Conservation (phyloP, 169 alveolate genomes). For the Plasmodium cynomolgi region DNA sequence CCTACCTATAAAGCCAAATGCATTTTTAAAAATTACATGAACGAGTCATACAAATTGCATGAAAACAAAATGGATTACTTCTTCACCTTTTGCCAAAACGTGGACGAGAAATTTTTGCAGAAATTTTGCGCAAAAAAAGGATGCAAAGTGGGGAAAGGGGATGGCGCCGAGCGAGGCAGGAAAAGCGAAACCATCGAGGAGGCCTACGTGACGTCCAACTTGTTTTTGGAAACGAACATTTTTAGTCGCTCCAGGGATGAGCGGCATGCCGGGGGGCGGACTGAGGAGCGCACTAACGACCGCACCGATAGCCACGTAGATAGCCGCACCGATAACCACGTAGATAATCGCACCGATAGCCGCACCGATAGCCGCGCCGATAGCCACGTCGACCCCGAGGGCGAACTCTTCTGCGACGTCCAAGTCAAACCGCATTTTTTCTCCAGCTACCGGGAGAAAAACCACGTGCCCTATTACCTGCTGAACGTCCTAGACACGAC, state of each 20-base stretch:
- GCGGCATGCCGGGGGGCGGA: background rate
- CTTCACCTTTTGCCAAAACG: conserved; percentile 61
- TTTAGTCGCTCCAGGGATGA: background rate
- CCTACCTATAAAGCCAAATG: background rate
- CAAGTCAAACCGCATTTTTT: conserved; percentile 47
- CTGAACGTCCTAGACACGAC: conserved; percentile 24
- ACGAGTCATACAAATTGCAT: conserved; percentile 35
- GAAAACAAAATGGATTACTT: conserved; percentile 67
- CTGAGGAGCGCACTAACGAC: background rate
- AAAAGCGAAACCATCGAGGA: conserved; percentile 40
- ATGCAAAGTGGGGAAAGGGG: background rate
- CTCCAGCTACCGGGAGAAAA: conserved; percentile 41
- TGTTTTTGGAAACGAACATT: conserved; percentile 55
- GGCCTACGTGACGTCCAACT: conserved; percentile 41
- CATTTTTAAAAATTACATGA: conserved; percentile 17
- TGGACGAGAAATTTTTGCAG: conserved; percentile 49
- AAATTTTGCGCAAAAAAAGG: conserved; percentile 12
- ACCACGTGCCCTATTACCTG: conserved; percentile 23
- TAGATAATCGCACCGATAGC: background rate
- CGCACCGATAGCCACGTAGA: too few species aligned
- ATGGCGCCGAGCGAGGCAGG: background rate
- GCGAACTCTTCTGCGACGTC: conserved; percentile 10
- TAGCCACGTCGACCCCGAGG: background rate
- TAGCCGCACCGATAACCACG: background rate
- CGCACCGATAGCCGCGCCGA: too few species aligned